A percentile compares a stretch with the other conserved stretches of the same genome.
Conservation (phyloP, 805 yeast species). For the Hanseniaspora occidentalis region DNA sequence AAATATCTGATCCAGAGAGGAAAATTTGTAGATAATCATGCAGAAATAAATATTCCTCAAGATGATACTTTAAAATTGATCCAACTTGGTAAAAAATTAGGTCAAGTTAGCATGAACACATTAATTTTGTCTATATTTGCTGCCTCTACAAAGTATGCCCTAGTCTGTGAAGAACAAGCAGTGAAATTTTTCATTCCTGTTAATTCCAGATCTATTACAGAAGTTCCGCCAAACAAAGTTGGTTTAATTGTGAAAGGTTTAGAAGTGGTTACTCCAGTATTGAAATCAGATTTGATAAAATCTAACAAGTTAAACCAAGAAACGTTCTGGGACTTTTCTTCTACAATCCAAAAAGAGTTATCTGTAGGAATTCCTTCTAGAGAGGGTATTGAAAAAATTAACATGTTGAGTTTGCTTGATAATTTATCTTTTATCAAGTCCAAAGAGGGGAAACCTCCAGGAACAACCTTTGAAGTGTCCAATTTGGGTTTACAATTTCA, state of each 20-base stretch:
- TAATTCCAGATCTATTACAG: not conserved
- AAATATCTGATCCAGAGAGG: not conserved
- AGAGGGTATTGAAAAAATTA: not conserved
- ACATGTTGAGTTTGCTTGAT: not conserved
- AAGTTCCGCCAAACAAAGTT: not conserved
- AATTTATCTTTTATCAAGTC: not conserved
- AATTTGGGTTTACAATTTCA: not conserved
- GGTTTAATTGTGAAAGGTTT: not conserved
- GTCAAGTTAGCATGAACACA: not conserved
- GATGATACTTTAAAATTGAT: not conserved
- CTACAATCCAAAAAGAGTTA: not conserved
- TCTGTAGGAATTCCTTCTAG: not conserved
- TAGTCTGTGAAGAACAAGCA: not conserved
- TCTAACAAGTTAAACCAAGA: not conserved
- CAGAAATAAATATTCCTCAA: not conserved
- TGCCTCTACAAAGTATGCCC: not conserved
- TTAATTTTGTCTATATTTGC: not conserved
- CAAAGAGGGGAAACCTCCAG: not conserved
- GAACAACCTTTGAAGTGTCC: not conserved
- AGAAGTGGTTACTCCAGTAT: not conserved
- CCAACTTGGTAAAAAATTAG: not conserved
- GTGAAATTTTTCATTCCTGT: not conserved
- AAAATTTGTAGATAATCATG: not conserved
- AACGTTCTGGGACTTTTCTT: not conserved
- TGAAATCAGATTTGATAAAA: not conserved